Conservation (phyloP, 2,329 filamentous ascomycete species). For the Cercospora nicotianae region DNA sequence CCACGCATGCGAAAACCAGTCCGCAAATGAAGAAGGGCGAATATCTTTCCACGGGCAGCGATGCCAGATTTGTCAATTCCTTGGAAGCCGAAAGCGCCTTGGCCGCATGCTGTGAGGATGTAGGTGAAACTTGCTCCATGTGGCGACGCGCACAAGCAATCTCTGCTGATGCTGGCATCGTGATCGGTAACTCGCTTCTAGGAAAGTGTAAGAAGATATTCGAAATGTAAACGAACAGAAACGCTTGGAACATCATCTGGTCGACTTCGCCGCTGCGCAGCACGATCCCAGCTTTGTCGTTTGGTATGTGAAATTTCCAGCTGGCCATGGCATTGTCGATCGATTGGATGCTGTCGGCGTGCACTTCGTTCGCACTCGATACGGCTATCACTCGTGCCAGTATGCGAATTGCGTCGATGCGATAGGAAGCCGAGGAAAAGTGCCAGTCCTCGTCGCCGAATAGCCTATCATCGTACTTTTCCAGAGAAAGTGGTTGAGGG, state of each 20-base stretch:
- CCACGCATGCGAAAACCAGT: slow-evolving; percentile 74
- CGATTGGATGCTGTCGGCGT: slow-evolving; percentile 50
- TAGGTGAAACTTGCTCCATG: slow-evolving; percentile 51
- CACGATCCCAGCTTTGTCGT: slow-evolving; percentile 68
- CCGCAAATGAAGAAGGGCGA: slow-evolving; percentile 84
- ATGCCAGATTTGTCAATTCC: slow-evolving; percentile 72
- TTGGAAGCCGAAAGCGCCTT: slow-evolving; percentile 79
- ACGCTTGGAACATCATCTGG: slow-evolving; percentile 88
- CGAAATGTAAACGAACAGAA: slow-evolving; percentile 68
- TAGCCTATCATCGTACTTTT: slow-evolving; percentile 75
- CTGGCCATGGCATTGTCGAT: slow-evolving; percentile 66
- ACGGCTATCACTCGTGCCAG: slow-evolving; percentile 69
- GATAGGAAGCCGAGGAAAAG: slow-evolving; percentile 84
- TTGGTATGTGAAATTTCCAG: slow-evolving; percentile 78
- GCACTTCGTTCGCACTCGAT: slow-evolving; percentile 36
- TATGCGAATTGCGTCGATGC: slow-evolving; percentile 77
- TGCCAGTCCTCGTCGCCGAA: slow-evolving; percentile 68
- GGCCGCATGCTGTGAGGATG: slow-evolving; percentile 60
- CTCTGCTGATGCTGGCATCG: slow-evolving; percentile 55
- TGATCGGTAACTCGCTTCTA: slow-evolving; percentile 68
- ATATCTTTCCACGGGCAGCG: slow-evolving; percentile 71
- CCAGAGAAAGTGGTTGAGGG: slow-evolving; percentile 61
- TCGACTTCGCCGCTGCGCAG: slow-evolving; percentile 71
- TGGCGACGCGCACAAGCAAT: slow-evolving; percentile 48
- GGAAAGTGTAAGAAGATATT: slow-evolving; percentile 78